Conservation (phyloP, 305 asterid genomes). For the Rubia tinctorum region DNA sequence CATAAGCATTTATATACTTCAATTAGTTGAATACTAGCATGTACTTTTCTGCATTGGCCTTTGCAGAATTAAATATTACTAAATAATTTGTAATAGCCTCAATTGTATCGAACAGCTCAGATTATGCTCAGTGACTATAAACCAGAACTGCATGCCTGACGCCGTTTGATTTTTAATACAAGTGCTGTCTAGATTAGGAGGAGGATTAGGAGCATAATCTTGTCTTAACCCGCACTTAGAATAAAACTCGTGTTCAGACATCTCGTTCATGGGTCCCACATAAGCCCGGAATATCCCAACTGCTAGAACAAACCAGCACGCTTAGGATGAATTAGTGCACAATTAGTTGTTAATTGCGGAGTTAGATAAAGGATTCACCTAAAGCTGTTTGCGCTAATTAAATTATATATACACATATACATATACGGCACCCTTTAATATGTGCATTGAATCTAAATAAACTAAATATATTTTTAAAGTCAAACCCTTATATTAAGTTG, state of each 20-base stretch:
- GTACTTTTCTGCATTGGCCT: too few relatives aligned
- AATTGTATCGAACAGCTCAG: slow-evolving; percentile 1
- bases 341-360: slow-evolving; percentile 21
- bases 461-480: neutral
- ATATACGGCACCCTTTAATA: neutral
- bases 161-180: neutral
- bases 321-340: slow-evolving; percentile 17
- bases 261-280: slow-evolving; percentile 20
- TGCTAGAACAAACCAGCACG: slow-evolving; percentile 27
- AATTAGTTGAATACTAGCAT: too few relatives aligned
- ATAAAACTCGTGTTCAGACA: neutral
- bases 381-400: slow-evolving; percentile 12
- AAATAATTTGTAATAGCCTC: neutral
- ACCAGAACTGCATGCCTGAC: neutral
- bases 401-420: neutral
- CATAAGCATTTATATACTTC: too few relatives aligned
- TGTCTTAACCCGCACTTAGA: neutral
- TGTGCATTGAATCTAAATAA: neutral
- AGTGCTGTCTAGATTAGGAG: neutral
- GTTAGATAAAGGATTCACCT: slow-evolving; percentile 25
- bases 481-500: neutral
- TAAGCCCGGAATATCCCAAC: slow-evolving; percentile 14
- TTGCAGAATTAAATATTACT: too few relatives aligned
- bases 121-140: neutral
- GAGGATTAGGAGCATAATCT: too few relatives aligned